Conservation (phyloP, 345 rosid species). For the Eucalyptus caleyi region DNA sequence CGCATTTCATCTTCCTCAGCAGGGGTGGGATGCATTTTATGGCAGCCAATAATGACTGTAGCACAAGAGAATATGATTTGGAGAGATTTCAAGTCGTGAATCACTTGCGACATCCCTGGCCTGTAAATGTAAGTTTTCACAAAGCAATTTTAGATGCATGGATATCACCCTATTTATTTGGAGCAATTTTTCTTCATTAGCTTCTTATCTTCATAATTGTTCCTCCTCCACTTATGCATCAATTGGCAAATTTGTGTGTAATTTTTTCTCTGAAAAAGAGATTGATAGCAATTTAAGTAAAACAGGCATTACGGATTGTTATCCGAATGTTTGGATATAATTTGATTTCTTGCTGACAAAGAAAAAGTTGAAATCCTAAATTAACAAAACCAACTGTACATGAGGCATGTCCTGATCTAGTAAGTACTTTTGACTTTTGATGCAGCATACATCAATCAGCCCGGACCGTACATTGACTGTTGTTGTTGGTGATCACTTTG, state of each 20-base stretch:
- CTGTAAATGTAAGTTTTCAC: slow-evolving; percentile 41
- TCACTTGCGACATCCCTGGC: slow-evolving; percentile 40
- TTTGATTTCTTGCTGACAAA: not conserved
- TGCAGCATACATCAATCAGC: slow-evolving; percentile 61
- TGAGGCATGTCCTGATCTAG: not conserved
- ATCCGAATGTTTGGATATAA: not conserved
- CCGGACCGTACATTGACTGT: slow-evolving; percentile 30
- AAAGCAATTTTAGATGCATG: not conserved
- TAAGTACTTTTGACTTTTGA: not conserved
- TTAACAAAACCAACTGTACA: not conserved
- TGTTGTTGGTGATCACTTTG: slow-evolving; percentile 45
- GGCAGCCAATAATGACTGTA: slow-evolving; percentile 45
- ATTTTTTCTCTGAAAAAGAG: not conserved
- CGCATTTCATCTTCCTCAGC: not conserved
- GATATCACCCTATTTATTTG: not conserved
- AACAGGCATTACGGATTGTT: not conserved
- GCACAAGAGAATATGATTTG: slow-evolving; percentile 36
- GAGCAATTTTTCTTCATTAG: not conserved
- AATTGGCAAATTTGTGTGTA: not conserved
- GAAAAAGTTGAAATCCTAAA: not conserved
- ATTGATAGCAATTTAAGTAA: not conserved
- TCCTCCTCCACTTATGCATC: not conserved
- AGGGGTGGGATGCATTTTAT: slow-evolving; percentile 49
- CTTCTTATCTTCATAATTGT: not conserved
- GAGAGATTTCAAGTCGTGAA: slow-evolving; percentile 41